A percentile compares a stretch with the other conserved stretches of the same genome.
Conservation (phyloP, 228 moss, liverwort and hornwort genomes). For the Sphagnum magellanicum region DNA sequence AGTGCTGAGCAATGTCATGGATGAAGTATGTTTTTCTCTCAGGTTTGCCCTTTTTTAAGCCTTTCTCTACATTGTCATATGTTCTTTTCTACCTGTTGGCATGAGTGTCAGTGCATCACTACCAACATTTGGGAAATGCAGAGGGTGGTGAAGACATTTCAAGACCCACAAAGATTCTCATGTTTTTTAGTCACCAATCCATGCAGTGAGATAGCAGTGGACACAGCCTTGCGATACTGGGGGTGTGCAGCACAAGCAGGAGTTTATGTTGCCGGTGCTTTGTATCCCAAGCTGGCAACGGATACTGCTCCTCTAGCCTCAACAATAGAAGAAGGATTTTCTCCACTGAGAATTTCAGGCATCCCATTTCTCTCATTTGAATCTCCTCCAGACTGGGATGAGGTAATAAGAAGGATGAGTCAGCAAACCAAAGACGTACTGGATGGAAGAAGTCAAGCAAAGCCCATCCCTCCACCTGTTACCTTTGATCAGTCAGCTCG, state of each 20-base stretch:
- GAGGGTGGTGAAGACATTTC: slow-evolving; percentile 64
- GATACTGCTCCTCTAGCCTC: slow-evolving; percentile 22
- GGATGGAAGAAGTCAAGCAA: slow-evolving; percentile 25
- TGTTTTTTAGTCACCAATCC: slow-evolving; percentile 76
- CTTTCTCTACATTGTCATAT: no score
- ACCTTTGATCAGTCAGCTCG: slow-evolving; percentile 58
- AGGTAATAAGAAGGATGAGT: slow-evolving; percentile 46
- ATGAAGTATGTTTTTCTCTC: background rate
- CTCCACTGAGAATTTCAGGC: slow-evolving; percentile 48
- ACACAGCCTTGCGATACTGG: slow-evolving; percentile 86
- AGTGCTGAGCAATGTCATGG: background rate
- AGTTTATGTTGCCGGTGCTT: slow-evolving; percentile 60
- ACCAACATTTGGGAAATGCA: slow-evolving; percentile 15
- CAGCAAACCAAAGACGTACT: slow-evolving; percentile 44
- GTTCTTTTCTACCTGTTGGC: no score
- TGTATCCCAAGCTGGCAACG: slow-evolving; percentile 24
- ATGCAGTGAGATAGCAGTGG: slow-evolving; percentile 50
- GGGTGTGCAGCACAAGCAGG: slow-evolving; percentile 95
- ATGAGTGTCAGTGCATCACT: no score
- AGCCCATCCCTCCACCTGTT: slow-evolving; percentile 51
- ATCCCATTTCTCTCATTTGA: slow-evolving; percentile 49
- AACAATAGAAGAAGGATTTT: slow-evolving; percentile 30
- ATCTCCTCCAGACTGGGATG: slow-evolving; percentile 57
- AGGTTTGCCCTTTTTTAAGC: no score
- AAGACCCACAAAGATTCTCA: slow-evolving; percentile 67